Base-by-base conservation (phyloP, 495 filamentous ascomycete species). In the Hypoxylon crocopeplum region DNA sequence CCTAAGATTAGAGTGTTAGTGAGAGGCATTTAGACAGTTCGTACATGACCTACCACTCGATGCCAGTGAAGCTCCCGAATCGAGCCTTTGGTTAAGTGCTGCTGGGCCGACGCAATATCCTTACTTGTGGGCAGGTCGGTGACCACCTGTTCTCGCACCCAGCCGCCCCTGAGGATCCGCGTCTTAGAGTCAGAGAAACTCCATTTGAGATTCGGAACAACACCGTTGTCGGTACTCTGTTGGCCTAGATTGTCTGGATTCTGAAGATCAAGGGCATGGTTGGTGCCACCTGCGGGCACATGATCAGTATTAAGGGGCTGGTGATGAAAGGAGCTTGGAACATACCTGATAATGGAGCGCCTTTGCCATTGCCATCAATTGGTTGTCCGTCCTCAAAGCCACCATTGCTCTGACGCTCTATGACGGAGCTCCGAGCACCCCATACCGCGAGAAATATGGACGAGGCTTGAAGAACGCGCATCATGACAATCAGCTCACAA, bases 41-140 rank as follows among this genome's bases (percentile, higher is more conserved):
- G 27, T 21, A 4, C 3, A 24, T 22, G 7, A 72, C 79, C 47
- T 70, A 85, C 84, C 24, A 84, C 80, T 55, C 82, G 72, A 68
- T 88, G 86, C 86, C 86, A 88, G 54, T 88, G 86, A 7, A 88
- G 68, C 64, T 88, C 84, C 6, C 86, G 77, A 40, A 84, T 79
- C 4, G 83, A 79, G 25, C 85, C 84, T 64, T 87, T 86, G 42
- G 74, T 79, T 36, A 88, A 66, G 69, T 87, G 86, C 69, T 86
- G 81, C 64, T 88, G 84, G 5, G 84, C 85, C 40, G 77, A 83
- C 5, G 85, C 70, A 63, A 88, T 82, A 48, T 88, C 84, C 57
- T 83, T 79, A 57, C 82, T 85, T 38, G 76, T 66, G 0, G 86
- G 86, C 16, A 88, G 67, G 62, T 80, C 78, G 19, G 79, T 77